A percentile compares a stretch with the other conserved stretches of the same genome.
phyloP scores from a whole-genome alignment of 2,329 filamentous ascomycete species.

The Trematosphaeria pertusa region DNA sequence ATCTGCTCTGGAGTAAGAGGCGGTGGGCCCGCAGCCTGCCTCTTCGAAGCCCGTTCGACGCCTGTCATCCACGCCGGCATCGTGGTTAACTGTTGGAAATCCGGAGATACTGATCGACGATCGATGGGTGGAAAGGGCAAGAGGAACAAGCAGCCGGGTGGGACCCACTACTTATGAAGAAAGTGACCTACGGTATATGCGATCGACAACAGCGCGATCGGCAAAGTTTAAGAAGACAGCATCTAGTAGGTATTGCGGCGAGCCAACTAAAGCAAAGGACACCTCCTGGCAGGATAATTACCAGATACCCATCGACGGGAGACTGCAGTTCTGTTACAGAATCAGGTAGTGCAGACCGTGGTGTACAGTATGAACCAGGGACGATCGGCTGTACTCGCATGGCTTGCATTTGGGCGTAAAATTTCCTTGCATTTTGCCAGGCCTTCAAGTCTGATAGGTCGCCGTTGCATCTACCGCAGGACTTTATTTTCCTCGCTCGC shows the following conservation, averaged over 20 bases:
- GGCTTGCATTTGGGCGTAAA: conserved; percentile 10
- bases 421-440: conserved; percentile 2
- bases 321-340: conserved; percentile 18
- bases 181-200: too few relatives aligned
- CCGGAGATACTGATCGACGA: conserved; percentile 6
- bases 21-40: conserved; percentile 14
- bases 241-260: neutral
- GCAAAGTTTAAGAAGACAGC: conserved; percentile 13
- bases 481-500: too few relatives aligned
- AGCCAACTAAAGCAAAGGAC: neutral
- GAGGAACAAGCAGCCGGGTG: neutral
- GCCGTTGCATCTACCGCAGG: too few relatives aligned
- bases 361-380: conserved; percentile 7
- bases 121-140: neutral
- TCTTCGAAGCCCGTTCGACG: conserved; percentile 15
- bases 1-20: conserved; percentile 38
- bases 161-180: conserved; percentile 13
- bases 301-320: conserved; percentile 12
- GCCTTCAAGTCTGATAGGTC: neutral
- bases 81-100: neutral
- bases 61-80: conserved; percentile 18
- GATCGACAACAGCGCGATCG: too few relatives aligned
- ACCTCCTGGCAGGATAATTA: conserved; percentile 14
- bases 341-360: conserved; percentile 12
- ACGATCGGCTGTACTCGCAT: conserved; percentile 13